phyloP scores from a whole-genome alignment of 1,139 yeast species.

The Wickerhamomyces sp. region DNA sequence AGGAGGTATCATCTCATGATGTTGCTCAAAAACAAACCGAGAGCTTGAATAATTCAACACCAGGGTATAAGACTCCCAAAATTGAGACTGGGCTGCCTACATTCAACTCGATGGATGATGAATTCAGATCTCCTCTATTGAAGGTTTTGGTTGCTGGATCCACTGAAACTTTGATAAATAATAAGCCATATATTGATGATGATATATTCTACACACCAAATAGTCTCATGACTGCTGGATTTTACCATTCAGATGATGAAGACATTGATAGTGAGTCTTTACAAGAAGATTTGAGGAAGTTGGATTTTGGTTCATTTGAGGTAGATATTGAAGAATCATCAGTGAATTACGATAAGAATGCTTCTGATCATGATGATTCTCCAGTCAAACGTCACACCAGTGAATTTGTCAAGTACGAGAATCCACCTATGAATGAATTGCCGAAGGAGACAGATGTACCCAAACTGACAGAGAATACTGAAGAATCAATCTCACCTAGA shows the following conservation, averaged over 20 bases:
- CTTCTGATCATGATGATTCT: neutral
- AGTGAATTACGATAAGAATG: neutral
- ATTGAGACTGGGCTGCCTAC: conserved; percentile 6
- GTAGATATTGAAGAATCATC: neutral
- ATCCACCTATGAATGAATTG: neutral
- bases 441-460: conserved; percentile 1
- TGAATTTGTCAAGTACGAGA: neutral
- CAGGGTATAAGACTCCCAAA: conserved; percentile 2
- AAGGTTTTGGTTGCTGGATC: conserved; percentile 14
- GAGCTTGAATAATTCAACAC: too few relatives aligned
- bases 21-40: neutral
- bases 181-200: conserved; percentile 4
- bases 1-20: neutral
- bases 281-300: neutral
- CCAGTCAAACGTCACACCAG: neutral
- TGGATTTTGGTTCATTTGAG: conserved; percentile 12
- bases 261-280: neutral
- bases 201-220: conserved; percentile 23
- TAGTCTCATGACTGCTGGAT: conserved; percentile 10
- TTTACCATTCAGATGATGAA: neutral
- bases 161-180: conserved; percentile 4
- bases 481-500: neutral
- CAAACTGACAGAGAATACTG: conserved; percentile 2
- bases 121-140: conserved; percentile 15
- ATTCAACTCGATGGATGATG: conserved; percentile 18